A percentile compares a stretch with the other conserved stretches of the same genome.
Evolutionary conservation across 2,329 filamentous ascomycete genomes (phyloP).

Genomic region (Corynespora cassiicola): DNA sequence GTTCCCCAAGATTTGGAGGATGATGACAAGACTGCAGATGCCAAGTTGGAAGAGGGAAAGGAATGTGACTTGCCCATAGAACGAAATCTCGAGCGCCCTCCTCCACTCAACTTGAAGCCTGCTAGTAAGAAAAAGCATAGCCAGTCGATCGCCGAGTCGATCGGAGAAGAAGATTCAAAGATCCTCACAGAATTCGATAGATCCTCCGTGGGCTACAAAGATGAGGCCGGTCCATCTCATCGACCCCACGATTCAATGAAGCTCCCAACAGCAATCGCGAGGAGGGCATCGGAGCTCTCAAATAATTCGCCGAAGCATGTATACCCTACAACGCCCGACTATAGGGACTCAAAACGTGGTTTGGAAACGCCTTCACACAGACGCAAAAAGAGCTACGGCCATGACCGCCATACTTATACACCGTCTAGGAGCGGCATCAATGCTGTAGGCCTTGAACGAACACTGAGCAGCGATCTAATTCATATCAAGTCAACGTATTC

Average conservation of each 20-base stretch:
- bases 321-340: constrained; percentile 28
- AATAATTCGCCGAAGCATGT: constrained; percentile 34
- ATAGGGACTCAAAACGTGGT: constrained; percentile 31
- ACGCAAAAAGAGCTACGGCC: constrained; percentile 37
- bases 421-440: constrained; percentile 34
- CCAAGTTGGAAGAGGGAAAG: constrained; percentile 49
- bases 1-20: constrained; percentile 35
- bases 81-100: constrained; percentile 42
- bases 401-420: constrained; percentile 35
- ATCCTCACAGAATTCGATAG: constrained; percentile 47
- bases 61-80: constrained; percentile 20
- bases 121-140: constrained; percentile 30
- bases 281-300: constrained; percentile 40
- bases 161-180: constrained; percentile 45
- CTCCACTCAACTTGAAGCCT: constrained; percentile 46
- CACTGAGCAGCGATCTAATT: constrained; percentile 45
- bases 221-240: constrained; percentile 42
- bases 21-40: constrained; percentile 23
- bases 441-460: constrained; percentile 29
- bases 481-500: constrained; percentile 44
- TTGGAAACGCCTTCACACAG: too few species aligned
- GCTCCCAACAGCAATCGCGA: constrained; percentile 48
- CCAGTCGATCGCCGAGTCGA: constrained; percentile 46
- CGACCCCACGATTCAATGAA: constrained; percentile 53
- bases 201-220: constrained; percentile 45